These are phyloP conservation scores for Arthroderma sp. DNA, from an alignment of 2,329 filamentous ascomycete genomes.

Conservation along the genomic window DNA sequence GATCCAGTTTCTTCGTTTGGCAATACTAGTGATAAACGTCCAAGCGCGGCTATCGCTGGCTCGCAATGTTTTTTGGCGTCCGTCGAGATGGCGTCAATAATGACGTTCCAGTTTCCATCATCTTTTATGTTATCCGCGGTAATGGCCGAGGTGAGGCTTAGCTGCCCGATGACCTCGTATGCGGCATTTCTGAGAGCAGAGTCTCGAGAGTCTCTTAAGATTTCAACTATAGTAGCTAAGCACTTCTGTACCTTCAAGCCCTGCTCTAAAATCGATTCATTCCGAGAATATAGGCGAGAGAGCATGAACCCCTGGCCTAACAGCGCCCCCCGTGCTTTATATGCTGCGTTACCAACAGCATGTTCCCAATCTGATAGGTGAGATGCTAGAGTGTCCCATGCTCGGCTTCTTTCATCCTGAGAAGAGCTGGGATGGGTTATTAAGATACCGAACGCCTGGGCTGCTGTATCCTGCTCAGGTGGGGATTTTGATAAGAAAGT, in stretches of 20 bases:
- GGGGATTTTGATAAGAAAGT: neutral
- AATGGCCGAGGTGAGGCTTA: conserved; percentile 48
- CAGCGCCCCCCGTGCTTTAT: conserved; percentile 50
- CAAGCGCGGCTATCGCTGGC: conserved; percentile 67
- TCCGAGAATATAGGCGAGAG: conserved; percentile 45
- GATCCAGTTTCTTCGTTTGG: conserved; percentile 26
- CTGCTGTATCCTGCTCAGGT: conserved; percentile 45
- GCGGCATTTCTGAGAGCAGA: conserved; percentile 45
- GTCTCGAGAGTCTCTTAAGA: conserved; percentile 45
- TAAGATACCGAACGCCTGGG: conserved; percentile 64
- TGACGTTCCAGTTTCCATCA: conserved; percentile 28
- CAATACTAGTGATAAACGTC: conserved; percentile 54
- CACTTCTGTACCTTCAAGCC: conserved; percentile 33
- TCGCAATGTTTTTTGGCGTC: conserved; percentile 72
- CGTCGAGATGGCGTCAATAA: conserved; percentile 52
- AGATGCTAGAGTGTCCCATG: neutral
- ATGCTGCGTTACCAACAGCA: conserved; percentile 48
- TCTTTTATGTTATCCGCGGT: conserved; percentile 22
- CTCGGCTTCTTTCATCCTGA: neutral
- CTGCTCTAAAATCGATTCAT: conserved; percentile 21
- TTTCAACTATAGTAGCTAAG: conserved; percentile 37
- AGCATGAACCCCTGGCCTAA: conserved; percentile 47
- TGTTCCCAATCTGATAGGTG: conserved; percentile 40
- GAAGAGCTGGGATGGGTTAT: conserved; percentile 47
- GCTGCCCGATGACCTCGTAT: conserved; percentile 47